Evolutionary conservation across 257 asterid species (phyloP), one percentile per base, ranked within the genome.

Genomic region (Solanum appendiculatum): DNA sequence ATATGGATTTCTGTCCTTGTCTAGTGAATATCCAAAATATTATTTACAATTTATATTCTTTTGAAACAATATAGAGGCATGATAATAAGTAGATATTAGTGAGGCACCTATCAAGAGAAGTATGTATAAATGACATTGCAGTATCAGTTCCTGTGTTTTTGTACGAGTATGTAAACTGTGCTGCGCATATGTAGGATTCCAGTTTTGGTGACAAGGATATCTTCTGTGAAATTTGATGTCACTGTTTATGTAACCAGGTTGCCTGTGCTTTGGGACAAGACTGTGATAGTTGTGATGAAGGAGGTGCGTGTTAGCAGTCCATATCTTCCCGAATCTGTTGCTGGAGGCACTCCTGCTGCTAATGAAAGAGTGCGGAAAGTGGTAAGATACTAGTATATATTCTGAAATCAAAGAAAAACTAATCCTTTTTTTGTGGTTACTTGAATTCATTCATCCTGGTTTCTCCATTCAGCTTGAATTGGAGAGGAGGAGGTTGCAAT

Each of bases 281-380:
- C 96, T 23, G 93, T 91, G 75, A 97, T 97, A 20, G 99, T 97
- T 88, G 99, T 97, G 87, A 94, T 97, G 99, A 94, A 97, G 31
- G 99, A 97, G 69, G 99, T 97, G 88, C 97, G 98, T 77, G 99
- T 97, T 70, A 91, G 95, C 93, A 94, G 95, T 91, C 99, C 99
- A 2, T 97, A 97, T 90, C 96, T 92, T 86, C 95, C 99, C 0
- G 99, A 97, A 87, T 95, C 98, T 4, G 99, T 97, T 46, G 83
- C 40, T 9, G 99, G 99, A 39, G 99, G 99, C 83, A 95, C 99
- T 58, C 91, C 99, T 48, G 95, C 99, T 90, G 99, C 99, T 87
- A 97, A 97, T 85, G 99, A 95, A 31, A 94, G 99, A 1, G 99
- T 95, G 86, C 94, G 99, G 7, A 97, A 97, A 97, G 99, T 97